phyloP scores from a whole-genome alignment of 306 rosid species.

The Sphenostylis stenocarpa region DNA sequence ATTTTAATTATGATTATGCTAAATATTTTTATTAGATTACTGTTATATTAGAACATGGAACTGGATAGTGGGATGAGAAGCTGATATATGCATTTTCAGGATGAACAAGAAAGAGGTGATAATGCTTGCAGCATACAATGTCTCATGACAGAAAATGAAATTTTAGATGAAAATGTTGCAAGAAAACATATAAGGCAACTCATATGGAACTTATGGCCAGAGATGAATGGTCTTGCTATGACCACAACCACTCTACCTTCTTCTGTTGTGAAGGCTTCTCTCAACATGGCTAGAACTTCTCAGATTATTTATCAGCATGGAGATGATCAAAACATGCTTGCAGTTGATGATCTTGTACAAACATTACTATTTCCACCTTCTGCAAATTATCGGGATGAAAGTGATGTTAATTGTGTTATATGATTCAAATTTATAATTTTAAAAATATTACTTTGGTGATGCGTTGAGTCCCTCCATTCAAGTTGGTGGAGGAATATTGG shows the following conservation, averaged over 20 bases:
- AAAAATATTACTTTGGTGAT: background rate
- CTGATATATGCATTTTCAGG: constrained; percentile 26
- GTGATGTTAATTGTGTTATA: background rate
- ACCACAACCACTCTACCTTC: background rate
- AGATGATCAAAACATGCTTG: constrained; percentile 33
- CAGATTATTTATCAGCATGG: constrained; percentile 51
- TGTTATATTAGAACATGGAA: background rate
- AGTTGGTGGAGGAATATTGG: too few species aligned
- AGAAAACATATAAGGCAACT: constrained; percentile 31
- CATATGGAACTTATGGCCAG: constrained; percentile 38
- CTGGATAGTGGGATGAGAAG: background rate
- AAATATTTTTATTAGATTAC: background rate
- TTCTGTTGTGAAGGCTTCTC: constrained; percentile 24
- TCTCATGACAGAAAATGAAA: constrained; percentile 30
- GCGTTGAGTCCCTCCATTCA: background rate
- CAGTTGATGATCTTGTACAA: constrained; percentile 42
- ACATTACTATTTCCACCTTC: constrained; percentile 27
- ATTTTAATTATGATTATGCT: background rate
- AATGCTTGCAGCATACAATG: constrained; percentile 44
- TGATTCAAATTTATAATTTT: background rate
- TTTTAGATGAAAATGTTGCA: constrained; percentile 33
- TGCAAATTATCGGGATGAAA: background rate
- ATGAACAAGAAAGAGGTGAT: constrained; percentile 51
- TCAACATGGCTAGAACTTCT: constrained; percentile 50
- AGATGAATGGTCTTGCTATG: constrained; percentile 38